A percentile compares a stretch with the other conserved stretches of the same genome.
phyloP scores from a whole-genome alignment of 495 filamentous ascomycete species.

The Lichenothelia convexa region DNA sequence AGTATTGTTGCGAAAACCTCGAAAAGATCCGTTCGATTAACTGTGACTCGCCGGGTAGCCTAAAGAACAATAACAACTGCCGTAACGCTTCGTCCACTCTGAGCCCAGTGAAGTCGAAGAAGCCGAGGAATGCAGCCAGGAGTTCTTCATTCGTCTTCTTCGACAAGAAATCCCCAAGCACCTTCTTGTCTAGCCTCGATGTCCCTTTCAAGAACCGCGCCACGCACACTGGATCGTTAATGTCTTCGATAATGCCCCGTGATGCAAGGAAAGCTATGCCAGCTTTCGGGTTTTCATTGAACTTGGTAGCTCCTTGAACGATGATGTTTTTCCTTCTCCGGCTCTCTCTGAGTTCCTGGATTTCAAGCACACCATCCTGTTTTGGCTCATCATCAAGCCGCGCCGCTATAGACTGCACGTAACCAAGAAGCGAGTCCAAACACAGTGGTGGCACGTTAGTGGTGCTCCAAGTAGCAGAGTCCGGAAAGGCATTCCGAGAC shows the following conservation, averaged over 20 bases:
- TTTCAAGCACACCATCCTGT: constrained; percentile 49
- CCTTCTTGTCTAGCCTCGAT: constrained; percentile 68
- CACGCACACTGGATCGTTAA: constrained; percentile 50
- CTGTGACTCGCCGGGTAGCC: constrained; percentile 77
- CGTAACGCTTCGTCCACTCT: constrained; percentile 80
- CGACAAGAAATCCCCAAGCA: constrained; percentile 80
- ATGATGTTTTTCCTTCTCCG: constrained; percentile 69
- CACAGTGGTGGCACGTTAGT: constrained; percentile 94
- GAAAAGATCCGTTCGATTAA: constrained; percentile 88
- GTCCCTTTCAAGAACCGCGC: constrained; percentile 75
- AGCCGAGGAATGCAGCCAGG: constrained; percentile 63
- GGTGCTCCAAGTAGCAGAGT: constrained; percentile 97
- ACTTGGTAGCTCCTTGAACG: constrained; percentile 72
- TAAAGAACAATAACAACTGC: constrained; percentile 76
- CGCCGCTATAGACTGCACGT: constrained; percentile 79
- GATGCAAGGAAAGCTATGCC: constrained; percentile 73
- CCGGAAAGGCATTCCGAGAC: constrained; percentile 85
- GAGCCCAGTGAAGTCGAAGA: constrained; percentile 72
- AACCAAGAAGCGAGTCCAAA: constrained; percentile 76
- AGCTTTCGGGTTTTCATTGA: constrained; percentile 85
- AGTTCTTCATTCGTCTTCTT: constrained; percentile 72
- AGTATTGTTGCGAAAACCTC: constrained; percentile 74
- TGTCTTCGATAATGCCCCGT: constrained; percentile 65
- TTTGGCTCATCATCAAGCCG: constrained; percentile 53
- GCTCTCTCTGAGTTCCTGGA: constrained; percentile 42